Evolutionary conservation across 2,329 filamentous ascomycete species (phyloP), one percentile per base, ranked within the genome.

Genomic region (Raffaelea deltoideospora): DNA sequence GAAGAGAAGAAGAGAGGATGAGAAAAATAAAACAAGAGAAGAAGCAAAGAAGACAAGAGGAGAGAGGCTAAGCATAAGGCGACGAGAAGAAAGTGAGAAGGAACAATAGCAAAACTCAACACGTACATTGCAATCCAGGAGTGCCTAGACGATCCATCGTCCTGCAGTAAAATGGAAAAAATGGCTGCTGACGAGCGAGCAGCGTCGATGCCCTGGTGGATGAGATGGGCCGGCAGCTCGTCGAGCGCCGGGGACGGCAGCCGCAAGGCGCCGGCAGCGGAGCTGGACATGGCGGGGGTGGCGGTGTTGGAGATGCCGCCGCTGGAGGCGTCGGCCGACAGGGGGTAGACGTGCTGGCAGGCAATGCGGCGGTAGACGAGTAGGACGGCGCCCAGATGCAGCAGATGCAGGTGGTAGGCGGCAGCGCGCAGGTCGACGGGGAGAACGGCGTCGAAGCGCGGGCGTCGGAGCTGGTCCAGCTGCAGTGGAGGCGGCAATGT

Each of bases 51-150:
- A 29, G 11, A n/a, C n/a, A n/a, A n/a, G n/a, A n/a, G n/a, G n/a
- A n/a, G n/a, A n/a, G n/a, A n/a, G n/a, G 23, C 23, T 31, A 21
- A 26, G 31, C 13, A 4, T 21, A 22, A 29, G 23, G 8, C 5
- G 18, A 14, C 13, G 31, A 5, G 13, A 33, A 14, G 4, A 11
- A 8, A 4, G 13, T 7, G 4, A 10, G 13, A 10, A 17, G 3
- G 17, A 21, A 21, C 11, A 20, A 21, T 10, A 21, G n/a, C 23
- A 17, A 19, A 15, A 23, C 23, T 7, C 15, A 17, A 21, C 8
- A 31, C 49, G 38, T 44, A 54, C 53, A 54, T 51, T 11, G 53
- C 47, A 7, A 54, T 39, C 50, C 52, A 55, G 24, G 47, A 51
- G 1, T 47, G 40, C 26, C 43, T 45, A 19, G 50, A 47, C 15